Conservation (phyloP, 345 rosid genomes). For the Raphanus sativus region DNA sequence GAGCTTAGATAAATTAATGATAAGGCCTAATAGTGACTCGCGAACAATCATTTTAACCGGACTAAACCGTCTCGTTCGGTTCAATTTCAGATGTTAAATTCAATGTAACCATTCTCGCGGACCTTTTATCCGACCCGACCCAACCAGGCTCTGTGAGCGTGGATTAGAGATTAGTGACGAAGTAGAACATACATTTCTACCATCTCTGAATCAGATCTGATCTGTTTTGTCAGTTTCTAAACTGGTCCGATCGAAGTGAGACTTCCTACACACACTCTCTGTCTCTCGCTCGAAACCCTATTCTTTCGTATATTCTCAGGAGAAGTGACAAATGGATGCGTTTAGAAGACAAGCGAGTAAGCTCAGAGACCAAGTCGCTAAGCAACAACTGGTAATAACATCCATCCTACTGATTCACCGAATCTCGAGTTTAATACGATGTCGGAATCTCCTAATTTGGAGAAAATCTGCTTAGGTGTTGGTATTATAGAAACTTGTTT, state of each 20-base stretch:
- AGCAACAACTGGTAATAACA: slow-evolving; percentile 58
- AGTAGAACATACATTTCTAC: slow-evolving; percentile 15
- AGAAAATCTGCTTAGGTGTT: background rate
- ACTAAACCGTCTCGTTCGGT: too few relatives aligned
- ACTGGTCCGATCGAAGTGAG: slow-evolving; percentile 11
- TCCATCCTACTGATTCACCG: background rate
- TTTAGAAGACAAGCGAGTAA: slow-evolving; percentile 91
- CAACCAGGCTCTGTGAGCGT: slow-evolving; percentile 18
- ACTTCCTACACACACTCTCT: background rate
- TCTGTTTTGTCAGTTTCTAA: slow-evolving; percentile 10
- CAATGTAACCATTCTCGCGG: background rate
- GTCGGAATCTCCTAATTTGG: background rate
- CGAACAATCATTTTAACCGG: background rate
- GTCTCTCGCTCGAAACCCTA: background rate
- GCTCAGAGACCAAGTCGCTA: slow-evolving; percentile 92
- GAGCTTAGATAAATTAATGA: background rate
- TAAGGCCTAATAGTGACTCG: too few relatives aligned
- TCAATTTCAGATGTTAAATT: background rate
- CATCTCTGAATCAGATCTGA: slow-evolving; percentile 28
- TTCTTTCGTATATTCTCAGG: background rate
- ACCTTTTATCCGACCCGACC: background rate
- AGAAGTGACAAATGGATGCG: slow-evolving; percentile 60
- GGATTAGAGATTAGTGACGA: slow-evolving; percentile 32
- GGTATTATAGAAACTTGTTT: too few relatives aligned
- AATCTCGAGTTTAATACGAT: background rate